These are phyloP conservation scores for Malania oleifera DNA, from an alignment of 164 flowering plant species.

Conservation along the genomic window DNA sequence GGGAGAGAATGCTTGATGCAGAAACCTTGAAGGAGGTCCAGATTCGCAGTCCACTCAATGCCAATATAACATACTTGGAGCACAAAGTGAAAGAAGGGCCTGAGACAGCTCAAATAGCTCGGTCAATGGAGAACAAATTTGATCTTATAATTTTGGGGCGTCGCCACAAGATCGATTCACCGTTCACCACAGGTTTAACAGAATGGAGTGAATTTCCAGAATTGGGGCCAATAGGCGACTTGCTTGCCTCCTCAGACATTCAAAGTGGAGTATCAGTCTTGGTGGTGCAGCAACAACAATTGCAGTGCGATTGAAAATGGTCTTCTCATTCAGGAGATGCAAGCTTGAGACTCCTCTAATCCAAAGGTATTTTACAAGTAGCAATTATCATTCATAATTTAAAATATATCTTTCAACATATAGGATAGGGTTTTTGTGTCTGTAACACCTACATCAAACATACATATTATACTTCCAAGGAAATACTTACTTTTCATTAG, in stretches of 20 bases:
- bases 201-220: slow-evolving; percentile 3
- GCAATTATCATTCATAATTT: no score
- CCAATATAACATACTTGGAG: not conserved
- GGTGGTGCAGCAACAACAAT: not conserved
- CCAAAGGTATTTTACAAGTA: no score
- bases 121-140: not conserved
- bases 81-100: not conserved
- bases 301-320: no score
- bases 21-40: slow-evolving; percentile 1
- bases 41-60: not conserved
- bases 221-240: not conserved
- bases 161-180: not conserved
- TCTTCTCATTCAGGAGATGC: no score
- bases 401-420: no score
- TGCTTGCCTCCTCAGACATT: not conserved
- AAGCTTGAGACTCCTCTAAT: no score
- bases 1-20: not conserved
- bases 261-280: not conserved
- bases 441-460: no score
- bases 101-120: not conserved
- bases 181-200: not conserved
- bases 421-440: no score
- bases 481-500: no score
- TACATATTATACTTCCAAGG: no score
- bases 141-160: not conserved